Percentiles rank a stretch among this genome's conserved stretches.
These are phyloP conservation scores for Komagataella pastoris DNA, from an alignment of 805 yeast genomes.

Conservation along the genomic window DNA sequence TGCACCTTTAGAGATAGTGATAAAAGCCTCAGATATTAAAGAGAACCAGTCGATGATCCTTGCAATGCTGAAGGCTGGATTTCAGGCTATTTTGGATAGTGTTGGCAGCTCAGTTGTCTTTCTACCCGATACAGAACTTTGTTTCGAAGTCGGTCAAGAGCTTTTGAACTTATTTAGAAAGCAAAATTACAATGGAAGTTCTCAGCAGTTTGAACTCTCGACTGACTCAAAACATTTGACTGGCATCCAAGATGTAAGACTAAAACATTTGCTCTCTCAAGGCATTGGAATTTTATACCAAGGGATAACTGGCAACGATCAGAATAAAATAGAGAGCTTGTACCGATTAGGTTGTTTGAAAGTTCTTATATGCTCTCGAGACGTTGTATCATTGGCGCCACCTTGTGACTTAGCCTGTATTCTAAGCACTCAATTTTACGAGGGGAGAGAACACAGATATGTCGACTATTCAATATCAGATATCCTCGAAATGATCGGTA, in stretches of 20 bases:
- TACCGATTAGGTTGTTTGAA: slow-evolving; percentile 35
- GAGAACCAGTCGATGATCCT: slow-evolving; percentile 39
- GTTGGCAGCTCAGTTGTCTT: slow-evolving; percentile 32
- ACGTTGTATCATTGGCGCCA: slow-evolving; percentile 37
- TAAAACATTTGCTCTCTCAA: slow-evolving; percentile 27
- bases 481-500: slow-evolving; percentile 51
- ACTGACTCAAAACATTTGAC: slow-evolving; percentile 23
- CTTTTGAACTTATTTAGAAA: slow-evolving; percentile 23
- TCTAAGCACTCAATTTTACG: slow-evolving; percentile 58
- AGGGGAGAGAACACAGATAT: slow-evolving; percentile 61
- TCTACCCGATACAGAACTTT: slow-evolving; percentile 40
- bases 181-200: slow-evolving; percentile 14
- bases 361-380: slow-evolving; percentile 49
- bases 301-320: slow-evolving; percentile 44
- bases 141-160: slow-evolving; percentile 37
- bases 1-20: slow-evolving; percentile 41
- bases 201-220: slow-evolving; percentile 13
- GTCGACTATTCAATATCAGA: slow-evolving; percentile 56
- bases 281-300: slow-evolving; percentile 59
- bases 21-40: slow-evolving; percentile 32
- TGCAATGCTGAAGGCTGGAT: slow-evolving; percentile 37
- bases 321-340: slow-evolving; percentile 37
- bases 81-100: slow-evolving; percentile 22
- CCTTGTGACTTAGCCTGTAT: slow-evolving; percentile 42
- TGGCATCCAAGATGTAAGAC: slow-evolving; percentile 30